Conservation (phyloP, 768 basidiomycete genomes). For the Pisolithus marmoratus region DNA sequence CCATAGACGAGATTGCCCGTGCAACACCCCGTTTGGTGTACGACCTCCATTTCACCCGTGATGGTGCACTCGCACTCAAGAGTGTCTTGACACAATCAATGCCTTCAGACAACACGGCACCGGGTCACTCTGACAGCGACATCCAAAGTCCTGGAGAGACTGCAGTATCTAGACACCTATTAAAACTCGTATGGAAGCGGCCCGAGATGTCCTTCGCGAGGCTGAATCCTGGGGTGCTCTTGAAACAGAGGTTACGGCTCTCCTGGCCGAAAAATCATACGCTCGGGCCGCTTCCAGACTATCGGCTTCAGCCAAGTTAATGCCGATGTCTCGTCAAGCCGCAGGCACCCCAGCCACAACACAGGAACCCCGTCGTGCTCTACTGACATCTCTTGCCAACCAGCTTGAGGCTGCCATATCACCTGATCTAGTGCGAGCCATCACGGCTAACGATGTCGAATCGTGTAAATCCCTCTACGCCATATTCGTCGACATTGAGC, state of each 20-base stretch:
- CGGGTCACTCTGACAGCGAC: slow-evolving; percentile 40
- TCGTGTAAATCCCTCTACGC: slow-evolving; percentile 74
- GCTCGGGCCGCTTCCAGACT: slow-evolving; percentile 89
- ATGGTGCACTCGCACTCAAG: slow-evolving; percentile 77
- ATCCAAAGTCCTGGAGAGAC: slow-evolving; percentile 59
- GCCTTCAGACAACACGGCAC: slow-evolving; percentile 4
- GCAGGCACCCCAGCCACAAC: slow-evolving; percentile 36
- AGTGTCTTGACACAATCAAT: slow-evolving; percentile 48
- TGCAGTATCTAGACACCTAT: slow-evolving; percentile 81
- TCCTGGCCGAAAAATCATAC: slow-evolving; percentile 76
- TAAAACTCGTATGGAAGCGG: slow-evolving; percentile 81
- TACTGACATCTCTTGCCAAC: slow-evolving; percentile 92
- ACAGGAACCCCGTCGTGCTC: slow-evolving; percentile 75
- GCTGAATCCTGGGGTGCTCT: slow-evolving; percentile 97
- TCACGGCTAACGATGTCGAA: slow-evolving; percentile 70
- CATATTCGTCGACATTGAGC: slow-evolving; percentile 87
- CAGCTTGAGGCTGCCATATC: slow-evolving; percentile 91
- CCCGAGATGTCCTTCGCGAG: slow-evolving; percentile 85
- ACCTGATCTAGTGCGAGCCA: slow-evolving; percentile 83
- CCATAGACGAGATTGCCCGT: slow-evolving; percentile 90
- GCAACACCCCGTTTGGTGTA: slow-evolving; percentile 88
- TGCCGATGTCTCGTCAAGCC: slow-evolving; percentile 89
- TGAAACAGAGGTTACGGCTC: slow-evolving; percentile 83
- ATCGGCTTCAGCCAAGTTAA: slow-evolving; percentile 81
- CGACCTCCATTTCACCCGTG: slow-evolving; percentile 96